These are phyloP conservation scores for Cladosporium cucumerinum DNA, from an alignment of 2,329 filamentous ascomycete species.

Conservation along the genomic window DNA sequence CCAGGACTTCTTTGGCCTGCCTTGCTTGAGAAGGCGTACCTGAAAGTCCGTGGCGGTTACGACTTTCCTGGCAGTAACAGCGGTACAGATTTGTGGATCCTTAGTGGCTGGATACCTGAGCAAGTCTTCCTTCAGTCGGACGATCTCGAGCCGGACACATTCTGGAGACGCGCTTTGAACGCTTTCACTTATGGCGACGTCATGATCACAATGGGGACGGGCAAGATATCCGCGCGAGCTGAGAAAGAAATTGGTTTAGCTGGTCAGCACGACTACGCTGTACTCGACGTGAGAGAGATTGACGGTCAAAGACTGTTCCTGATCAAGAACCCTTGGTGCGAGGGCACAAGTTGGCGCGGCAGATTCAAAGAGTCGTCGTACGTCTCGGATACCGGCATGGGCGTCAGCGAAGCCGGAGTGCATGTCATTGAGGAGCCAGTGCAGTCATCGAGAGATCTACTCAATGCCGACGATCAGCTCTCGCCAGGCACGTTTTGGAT, in stretches of 20 bases:
- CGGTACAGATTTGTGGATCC: slow-evolving; percentile 85
- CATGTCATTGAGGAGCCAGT: slow-evolving; percentile 25
- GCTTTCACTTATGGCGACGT: slow-evolving; percentile 77
- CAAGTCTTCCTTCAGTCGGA: slow-evolving; percentile 88
- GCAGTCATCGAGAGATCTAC: slow-evolving; percentile 34
- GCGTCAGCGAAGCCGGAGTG: slow-evolving; percentile 2
- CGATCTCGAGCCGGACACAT: slow-evolving; percentile 68
- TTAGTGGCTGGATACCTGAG: slow-evolving; percentile 96
- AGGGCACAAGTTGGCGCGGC: slow-evolving; percentile 71
- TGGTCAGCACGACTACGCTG: slow-evolving; percentile 89
- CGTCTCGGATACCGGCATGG: neutral
- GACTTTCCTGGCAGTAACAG: slow-evolving; percentile 98
- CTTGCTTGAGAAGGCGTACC: slow-evolving; percentile 89
- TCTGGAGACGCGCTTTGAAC: slow-evolving; percentile 74
- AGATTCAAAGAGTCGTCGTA: slow-evolving; percentile 30
- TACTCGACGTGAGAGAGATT: slow-evolving; percentile 71
- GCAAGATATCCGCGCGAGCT: slow-evolving; percentile 71
- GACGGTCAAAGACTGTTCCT: slow-evolving; percentile 65
- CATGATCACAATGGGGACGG: slow-evolving; percentile 85
- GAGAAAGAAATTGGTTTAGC: slow-evolving; percentile 79
- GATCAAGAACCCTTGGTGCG: slow-evolving; percentile 94
- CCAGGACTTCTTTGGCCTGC: slow-evolving; percentile 85
- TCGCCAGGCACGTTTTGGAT: slow-evolving; percentile 89
- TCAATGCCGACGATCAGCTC: slow-evolving; percentile 38
- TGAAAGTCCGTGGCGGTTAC: slow-evolving; percentile 93